Conservation (phyloP, 495 filamentous ascomycete species). For the Aspergillus sclerotioniger region DNA sequence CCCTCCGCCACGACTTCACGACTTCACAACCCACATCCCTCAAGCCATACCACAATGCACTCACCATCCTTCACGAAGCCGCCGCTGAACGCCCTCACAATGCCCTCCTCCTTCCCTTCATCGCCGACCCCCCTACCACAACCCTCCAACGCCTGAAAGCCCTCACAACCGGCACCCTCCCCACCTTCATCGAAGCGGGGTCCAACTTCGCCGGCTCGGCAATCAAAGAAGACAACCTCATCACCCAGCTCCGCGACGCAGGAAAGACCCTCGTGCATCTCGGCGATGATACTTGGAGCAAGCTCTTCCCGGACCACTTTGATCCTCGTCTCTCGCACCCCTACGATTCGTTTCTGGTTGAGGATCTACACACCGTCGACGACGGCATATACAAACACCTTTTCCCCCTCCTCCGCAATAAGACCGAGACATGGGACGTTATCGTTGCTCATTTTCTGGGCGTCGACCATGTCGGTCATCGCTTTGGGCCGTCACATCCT, state of each 20-base stretch:
- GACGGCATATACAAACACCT: conserved; percentile 88
- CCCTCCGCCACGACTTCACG: conserved; percentile 92
- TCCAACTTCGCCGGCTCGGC: conserved; percentile 92
- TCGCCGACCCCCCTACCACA: conserved; percentile 90
- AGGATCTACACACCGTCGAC: conserved; percentile 93
- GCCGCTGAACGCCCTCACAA: conserved; percentile 66
- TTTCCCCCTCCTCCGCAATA: conserved; percentile 67
- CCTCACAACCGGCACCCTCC: conserved; percentile 87
- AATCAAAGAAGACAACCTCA: conserved; percentile 90
- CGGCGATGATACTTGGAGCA: conserved; percentile 92
- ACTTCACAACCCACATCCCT: conserved; percentile 61
- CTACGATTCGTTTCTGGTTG: conserved; percentile 94
- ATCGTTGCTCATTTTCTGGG: conserved; percentile 88
- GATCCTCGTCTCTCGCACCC: conserved; percentile 74
- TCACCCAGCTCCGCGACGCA: conserved; percentile 72
- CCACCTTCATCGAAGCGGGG: conserved; percentile 87
- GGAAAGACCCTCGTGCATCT: conserved; percentile 84
- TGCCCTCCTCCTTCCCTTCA: conserved; percentile 87
- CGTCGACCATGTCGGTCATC: conserved; percentile 93
- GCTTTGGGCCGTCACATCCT: conserved; percentile 86
- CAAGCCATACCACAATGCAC: conserved; percentile 75
- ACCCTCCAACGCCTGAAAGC: conserved; percentile 90
- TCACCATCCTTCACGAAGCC: conserved; percentile 78
- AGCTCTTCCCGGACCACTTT: conserved; percentile 87
- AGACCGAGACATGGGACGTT: conserved; percentile 77